Conservation (phyloP, 2,329 filamentous ascomycete genomes). For the Cercospora janseana region DNA sequence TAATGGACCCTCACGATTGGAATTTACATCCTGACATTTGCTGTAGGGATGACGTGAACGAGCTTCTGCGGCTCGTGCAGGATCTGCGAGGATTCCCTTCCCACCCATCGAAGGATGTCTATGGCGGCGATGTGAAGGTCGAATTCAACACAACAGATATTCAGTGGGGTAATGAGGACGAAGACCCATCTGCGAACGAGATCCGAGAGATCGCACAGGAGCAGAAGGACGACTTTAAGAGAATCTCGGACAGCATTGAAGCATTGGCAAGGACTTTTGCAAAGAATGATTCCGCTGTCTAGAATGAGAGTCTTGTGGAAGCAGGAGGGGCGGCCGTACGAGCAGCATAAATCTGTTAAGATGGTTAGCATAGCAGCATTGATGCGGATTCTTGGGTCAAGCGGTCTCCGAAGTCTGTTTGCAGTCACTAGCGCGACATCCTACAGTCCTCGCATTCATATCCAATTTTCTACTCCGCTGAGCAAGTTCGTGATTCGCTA, state of each 20-base stretch:
- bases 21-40: conserved; percentile 1
- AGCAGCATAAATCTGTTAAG: no score
- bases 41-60: conserved; percentile 43
- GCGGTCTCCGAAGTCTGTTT: no score
- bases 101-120: conserved; percentile 41
- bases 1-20: not conserved
- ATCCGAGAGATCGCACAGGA: conserved; percentile 40
- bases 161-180: conserved; percentile 44
- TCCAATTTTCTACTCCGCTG: no score
- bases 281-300: conserved; percentile 40
- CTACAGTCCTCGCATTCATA: no score
- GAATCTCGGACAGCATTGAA: conserved; percentile 45
- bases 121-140: conserved; percentile 41
- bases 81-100: conserved; percentile 44
- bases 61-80: conserved; percentile 41
- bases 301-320: no score
- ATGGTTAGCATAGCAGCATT: conserved; percentile 28
- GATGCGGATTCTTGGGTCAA: no score
- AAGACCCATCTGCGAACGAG: conserved; percentile 37
- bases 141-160: conserved; percentile 46
- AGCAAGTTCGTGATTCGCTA: no score
- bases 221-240: conserved; percentile 46
- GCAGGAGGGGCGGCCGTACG: no score
- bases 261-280: conserved; percentile 43
- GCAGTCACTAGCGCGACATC: no score